phyloP scores from a whole-genome alignment of 2,329 filamentous ascomycete species.

The Sporothrix brasiliensis region DNA sequence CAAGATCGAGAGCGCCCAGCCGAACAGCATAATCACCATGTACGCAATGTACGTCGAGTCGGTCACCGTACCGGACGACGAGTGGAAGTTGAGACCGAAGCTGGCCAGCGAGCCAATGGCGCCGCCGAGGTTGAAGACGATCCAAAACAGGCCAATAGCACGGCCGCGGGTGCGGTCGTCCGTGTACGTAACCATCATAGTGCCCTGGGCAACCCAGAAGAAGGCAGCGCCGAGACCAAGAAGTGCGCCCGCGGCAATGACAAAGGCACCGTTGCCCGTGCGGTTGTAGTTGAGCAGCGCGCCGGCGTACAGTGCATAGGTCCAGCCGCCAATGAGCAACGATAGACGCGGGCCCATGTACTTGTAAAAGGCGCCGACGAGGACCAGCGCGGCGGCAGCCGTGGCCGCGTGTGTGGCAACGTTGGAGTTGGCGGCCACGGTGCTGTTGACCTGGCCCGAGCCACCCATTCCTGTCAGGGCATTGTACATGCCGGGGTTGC shows the following conservation, averaged over 20 bases:
- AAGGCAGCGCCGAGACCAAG: constrained; percentile 78
- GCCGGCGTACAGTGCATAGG: constrained; percentile 74
- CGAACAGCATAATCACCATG: constrained; percentile 35
- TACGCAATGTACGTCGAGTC: constrained; percentile 36
- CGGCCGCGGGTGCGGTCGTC: constrained; percentile 78
- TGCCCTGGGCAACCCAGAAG: constrained; percentile 79
- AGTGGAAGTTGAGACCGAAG: constrained; percentile 62
- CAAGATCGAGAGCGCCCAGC: constrained; percentile 62
- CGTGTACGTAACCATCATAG: constrained; percentile 89
- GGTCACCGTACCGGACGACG: constrained; percentile 31
- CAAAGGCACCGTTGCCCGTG: constrained; percentile 67
- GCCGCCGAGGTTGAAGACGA: constrained; percentile 89
- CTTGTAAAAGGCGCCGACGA: constrained; percentile 68
- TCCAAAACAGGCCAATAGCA: constrained; percentile 90
- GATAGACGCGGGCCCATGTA: constrained; percentile 69
- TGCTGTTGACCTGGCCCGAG: constrained; percentile 58
- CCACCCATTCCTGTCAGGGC: constrained; percentile 34
- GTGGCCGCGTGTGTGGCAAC: constrained; percentile 59
- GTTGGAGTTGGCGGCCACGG: constrained; percentile 59
- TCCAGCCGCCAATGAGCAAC: constrained; percentile 71
- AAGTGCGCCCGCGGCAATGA: constrained; percentile 73
- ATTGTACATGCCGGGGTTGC: constrained; percentile 39
- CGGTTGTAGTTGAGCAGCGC: constrained; percentile 72
- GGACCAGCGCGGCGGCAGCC: constrained; percentile 41
- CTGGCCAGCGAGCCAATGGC: constrained; percentile 81